Conservation (phyloP, 1,284 basidiomycete genomes). For the Ustilago sp. region DNA sequence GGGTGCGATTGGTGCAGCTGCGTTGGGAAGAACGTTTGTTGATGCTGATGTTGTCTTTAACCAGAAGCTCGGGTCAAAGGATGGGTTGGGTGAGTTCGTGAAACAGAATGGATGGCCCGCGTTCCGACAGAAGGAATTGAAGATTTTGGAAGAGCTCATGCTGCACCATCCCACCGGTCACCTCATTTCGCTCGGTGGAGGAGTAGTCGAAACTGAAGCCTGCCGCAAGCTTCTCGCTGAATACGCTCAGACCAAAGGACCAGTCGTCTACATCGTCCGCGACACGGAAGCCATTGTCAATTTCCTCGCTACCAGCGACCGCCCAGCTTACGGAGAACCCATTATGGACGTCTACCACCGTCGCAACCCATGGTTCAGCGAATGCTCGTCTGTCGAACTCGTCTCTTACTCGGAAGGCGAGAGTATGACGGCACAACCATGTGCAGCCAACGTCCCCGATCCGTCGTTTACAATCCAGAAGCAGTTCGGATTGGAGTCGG, state of each 20-base stretch:
- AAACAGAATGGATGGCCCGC: slow-evolving; percentile 80
- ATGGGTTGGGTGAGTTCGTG: slow-evolving; percentile 81
- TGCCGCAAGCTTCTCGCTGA: slow-evolving; percentile 75
- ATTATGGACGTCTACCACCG: slow-evolving; percentile 85
- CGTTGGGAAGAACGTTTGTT: slow-evolving; percentile 81
- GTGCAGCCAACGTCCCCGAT: slow-evolving; percentile 39
- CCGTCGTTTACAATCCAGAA: slow-evolving; percentile 60
- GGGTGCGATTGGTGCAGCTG: slow-evolving; percentile 80
- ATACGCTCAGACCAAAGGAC: slow-evolving; percentile 76
- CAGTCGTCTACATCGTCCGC: slow-evolving; percentile 80
- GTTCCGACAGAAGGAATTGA: slow-evolving; percentile 75
- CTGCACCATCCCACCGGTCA: slow-evolving; percentile 70
- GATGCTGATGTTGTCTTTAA: slow-evolving; percentile 90
- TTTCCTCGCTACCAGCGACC: slow-evolving; percentile 89
- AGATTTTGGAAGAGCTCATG: slow-evolving; percentile 69
- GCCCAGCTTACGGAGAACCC: slow-evolving; percentile 76
- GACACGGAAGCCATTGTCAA: slow-evolving; percentile 79
- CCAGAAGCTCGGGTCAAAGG: slow-evolving; percentile 72
- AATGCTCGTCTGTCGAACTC: slow-evolving; percentile 86
- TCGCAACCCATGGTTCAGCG: slow-evolving; percentile 87
- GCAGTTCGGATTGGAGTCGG: slow-evolving; percentile 65
- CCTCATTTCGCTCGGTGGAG: slow-evolving; percentile 84
- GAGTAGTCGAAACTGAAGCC: slow-evolving; percentile 86
- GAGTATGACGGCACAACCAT: slow-evolving; percentile 33
- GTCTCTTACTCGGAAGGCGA: slow-evolving; percentile 75